phyloP scores from a whole-genome alignment of 2,329 filamentous ascomycete genomes.

The Calonectria hongkongensis region DNA sequence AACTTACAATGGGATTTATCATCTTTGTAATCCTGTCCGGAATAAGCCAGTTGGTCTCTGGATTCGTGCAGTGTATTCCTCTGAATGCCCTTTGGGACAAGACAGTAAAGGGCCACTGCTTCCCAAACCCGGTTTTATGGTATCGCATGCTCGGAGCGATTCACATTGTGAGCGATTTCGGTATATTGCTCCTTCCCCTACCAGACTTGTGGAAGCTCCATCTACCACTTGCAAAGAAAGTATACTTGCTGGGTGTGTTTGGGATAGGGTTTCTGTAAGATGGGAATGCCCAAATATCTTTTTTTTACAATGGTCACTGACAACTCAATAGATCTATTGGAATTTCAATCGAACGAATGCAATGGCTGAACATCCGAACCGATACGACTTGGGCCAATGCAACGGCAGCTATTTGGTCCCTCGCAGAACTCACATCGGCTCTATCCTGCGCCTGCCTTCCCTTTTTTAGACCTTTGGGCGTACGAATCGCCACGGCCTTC shows the following conservation, averaged over 20 bases:
- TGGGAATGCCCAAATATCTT: not conserved
- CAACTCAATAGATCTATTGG: not conserved
- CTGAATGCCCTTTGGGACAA: not conserved
- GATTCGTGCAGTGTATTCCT: conserved; percentile 4
- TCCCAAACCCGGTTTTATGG: conserved; percentile 5
- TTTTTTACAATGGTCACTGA: not conserved
- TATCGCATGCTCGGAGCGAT: not conserved
- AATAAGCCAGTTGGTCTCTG: not conserved
- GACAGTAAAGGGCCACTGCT: not conserved
- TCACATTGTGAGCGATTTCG: conserved; percentile 9
- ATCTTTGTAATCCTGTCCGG: not conserved
- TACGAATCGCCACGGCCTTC: not conserved
- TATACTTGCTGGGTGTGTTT: conserved; percentile 6
- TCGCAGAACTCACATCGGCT: conserved; percentile 7
- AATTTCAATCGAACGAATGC: conserved; percentile 6
- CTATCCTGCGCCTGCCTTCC: conserved; percentile 5
- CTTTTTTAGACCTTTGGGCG: conserved; percentile 5
- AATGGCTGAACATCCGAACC: not conserved
- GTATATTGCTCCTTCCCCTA: conserved; percentile 1
- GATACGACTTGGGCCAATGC: conserved; percentile 3
- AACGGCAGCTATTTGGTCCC: not conserved
- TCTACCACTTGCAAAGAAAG: not conserved
- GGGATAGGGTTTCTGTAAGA: conserved; percentile 18
- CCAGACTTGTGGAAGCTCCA: conserved; percentile 20
- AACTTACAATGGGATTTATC: not conserved